phyloP scores from a whole-genome alignment of 768 basidiomycete genomes.

The Amyloporia xantha region DNA sequence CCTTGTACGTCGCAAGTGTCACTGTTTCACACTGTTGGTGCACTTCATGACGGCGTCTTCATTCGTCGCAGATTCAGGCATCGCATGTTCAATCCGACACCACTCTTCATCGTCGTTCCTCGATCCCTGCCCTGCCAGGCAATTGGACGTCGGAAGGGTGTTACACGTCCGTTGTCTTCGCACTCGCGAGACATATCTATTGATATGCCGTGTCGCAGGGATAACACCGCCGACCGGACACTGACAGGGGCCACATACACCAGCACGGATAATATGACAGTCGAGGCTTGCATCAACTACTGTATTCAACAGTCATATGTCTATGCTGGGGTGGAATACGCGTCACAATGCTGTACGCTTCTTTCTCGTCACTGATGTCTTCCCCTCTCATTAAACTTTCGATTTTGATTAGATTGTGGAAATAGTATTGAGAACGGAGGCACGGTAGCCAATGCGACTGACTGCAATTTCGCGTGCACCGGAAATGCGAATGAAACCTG shows the following conservation, averaged over 20 bases:
- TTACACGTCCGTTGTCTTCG: slow-evolving; percentile 11
- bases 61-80: no score
- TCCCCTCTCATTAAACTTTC: no score
- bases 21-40: no score
- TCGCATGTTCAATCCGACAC: no score
- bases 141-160: slow-evolving; percentile 15
- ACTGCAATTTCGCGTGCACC: slow-evolving; percentile 58
- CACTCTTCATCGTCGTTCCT: background rate
- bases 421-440: slow-evolving; percentile 43
- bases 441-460: slow-evolving; percentile 36
- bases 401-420: slow-evolving; percentile 58
- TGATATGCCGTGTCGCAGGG: slow-evolving; percentile 30
- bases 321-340: slow-evolving; percentile 68
- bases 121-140: slow-evolving; percentile 3
- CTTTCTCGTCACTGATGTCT: background rate
- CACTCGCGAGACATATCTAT: background rate
- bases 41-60: no score
- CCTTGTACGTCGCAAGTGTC: no score
- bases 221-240: slow-evolving; percentile 52
- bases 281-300: slow-evolving; percentile 42
- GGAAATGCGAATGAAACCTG: slow-evolving; percentile 54
- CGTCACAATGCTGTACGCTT: slow-evolving; percentile 53
- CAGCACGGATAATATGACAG: slow-evolving; percentile 52
- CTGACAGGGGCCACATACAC: slow-evolving; percentile 42
- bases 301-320: slow-evolving; percentile 42